Percentiles rank a stretch among this genome's conserved stretches.
These are phyloP conservation scores for Babesia bigemina DNA, from an alignment of 169 alveolate species.

Conservation along the genomic window DNA sequence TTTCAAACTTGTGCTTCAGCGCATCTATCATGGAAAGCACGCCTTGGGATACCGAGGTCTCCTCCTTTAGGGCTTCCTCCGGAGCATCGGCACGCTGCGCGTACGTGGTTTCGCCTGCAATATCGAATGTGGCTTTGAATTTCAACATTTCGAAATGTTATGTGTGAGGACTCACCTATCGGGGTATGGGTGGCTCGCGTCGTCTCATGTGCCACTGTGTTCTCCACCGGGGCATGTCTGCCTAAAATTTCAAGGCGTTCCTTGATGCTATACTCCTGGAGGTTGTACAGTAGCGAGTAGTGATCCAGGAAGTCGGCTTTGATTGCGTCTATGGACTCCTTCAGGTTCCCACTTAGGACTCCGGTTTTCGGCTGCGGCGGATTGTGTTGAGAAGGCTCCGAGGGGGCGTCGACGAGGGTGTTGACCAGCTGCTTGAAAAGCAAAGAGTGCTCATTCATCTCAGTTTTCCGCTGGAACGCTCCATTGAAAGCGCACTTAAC, in stretches of 20 bases:
- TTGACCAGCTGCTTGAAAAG: constrained; percentile 39
- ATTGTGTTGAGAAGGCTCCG: not conserved
- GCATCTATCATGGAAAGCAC: constrained; percentile 51
- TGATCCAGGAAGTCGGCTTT: constrained; percentile 58
- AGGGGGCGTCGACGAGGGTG: constrained; percentile 26
- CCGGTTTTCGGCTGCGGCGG: constrained; percentile 47
- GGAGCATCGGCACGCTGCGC: constrained; percentile 1
- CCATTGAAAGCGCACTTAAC: constrained; percentile 62
- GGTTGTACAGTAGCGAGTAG: constrained; percentile 63
- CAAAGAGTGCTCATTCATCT: not conserved
- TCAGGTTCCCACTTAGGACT: constrained; percentile 47
- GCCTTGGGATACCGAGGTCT: constrained; percentile 21
- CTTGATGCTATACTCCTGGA: constrained; percentile 56
- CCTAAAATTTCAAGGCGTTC: constrained; percentile 53
- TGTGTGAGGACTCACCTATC: constrained; percentile 18
- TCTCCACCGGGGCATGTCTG: constrained; percentile 29
- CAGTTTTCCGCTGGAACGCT: constrained; percentile 22
- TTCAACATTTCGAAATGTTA: not conserved
- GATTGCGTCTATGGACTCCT: constrained; percentile 55
- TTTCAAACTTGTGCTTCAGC: constrained; percentile 57
- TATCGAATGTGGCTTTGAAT: constrained; percentile 30
- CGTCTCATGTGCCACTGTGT: constrained; percentile 23
- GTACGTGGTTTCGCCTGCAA: constrained; percentile 9
- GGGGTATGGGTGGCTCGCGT: not conserved
- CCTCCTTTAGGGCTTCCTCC: constrained; percentile 4